Conservation (phyloP, 202 grass and related monocot species). For the Digitaria exilis region DNA sequence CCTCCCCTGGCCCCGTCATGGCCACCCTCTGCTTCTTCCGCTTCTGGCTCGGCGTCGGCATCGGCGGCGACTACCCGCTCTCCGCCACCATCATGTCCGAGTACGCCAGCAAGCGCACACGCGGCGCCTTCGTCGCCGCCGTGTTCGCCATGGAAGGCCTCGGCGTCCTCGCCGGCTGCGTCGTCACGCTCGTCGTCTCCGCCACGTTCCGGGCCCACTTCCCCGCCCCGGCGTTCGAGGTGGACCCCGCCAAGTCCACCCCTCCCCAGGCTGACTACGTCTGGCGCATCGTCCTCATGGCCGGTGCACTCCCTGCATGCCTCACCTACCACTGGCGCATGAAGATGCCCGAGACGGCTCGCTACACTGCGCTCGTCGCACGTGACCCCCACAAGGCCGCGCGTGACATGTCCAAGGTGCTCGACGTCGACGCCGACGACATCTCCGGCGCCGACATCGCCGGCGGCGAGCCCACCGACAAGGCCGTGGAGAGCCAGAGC, state of each 20-base stretch:
- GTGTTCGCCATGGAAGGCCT: conserved; percentile 72
- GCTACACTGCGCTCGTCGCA: conserved; percentile 71
- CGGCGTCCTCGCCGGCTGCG: conserved; percentile 44
- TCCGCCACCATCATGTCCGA: conserved; percentile 80
- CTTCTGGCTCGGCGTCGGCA: conserved; percentile 71
- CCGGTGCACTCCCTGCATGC: conserved; percentile 56
- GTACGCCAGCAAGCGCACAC: conserved; percentile 61
- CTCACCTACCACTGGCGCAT: conserved; percentile 67
- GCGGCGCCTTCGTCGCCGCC: conserved; percentile 65
- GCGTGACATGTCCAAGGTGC: conserved; percentile 57
- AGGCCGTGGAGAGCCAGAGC: conserved; percentile 22
- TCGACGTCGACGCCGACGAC: conserved; percentile 30
- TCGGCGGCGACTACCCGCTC: conserved; percentile 72
- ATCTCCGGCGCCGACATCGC: not conserved
- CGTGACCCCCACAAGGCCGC: conserved; percentile 48
- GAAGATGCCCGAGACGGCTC: conserved; percentile 77
- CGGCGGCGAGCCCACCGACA: conserved; percentile 1
- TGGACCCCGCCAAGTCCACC: conserved; percentile 37
- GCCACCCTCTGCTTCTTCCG: conserved; percentile 66
- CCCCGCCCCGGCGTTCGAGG: not conserved
- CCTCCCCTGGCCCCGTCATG: conserved; percentile 44
- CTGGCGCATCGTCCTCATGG: conserved; percentile 75
- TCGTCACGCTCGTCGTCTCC: conserved; percentile 42
- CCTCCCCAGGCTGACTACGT: conserved; percentile 54
- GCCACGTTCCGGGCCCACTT: conserved; percentile 36